phyloP scores from a whole-genome alignment of 208 protist species.

The Trypanosoma congolense region DNA sequence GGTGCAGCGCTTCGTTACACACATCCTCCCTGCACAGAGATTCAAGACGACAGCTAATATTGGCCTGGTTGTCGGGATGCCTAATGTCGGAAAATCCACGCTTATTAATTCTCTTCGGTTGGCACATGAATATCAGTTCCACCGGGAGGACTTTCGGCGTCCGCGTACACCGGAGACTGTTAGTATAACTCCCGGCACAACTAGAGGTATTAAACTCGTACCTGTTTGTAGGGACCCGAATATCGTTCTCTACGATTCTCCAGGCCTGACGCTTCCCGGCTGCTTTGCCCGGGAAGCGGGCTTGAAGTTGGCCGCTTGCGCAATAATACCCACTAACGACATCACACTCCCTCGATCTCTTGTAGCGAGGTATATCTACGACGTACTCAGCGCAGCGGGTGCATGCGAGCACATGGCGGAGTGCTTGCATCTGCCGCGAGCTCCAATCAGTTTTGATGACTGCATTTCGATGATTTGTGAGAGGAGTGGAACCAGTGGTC shows the following conservation, averaged over 20 bases:
- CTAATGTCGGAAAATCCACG: constrained; percentile 94
- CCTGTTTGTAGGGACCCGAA: constrained; percentile 77
- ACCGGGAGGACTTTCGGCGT: constrained; percentile 78
- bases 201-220: constrained; percentile 68
- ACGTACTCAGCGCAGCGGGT: constrained; percentile 62
- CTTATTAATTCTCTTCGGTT: constrained; percentile 91
- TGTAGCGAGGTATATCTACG: constrained; percentile 82
- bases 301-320: constrained; percentile 81
- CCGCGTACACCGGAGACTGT: constrained; percentile 74
- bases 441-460: constrained; percentile 88
- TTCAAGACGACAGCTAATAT: constrained; percentile 76
- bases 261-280: constrained; percentile 83
- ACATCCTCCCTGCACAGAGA: constrained; percentile 48
- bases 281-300: constrained; percentile 82
- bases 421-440: constrained; percentile 74
- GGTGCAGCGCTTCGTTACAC: constrained; percentile 75
- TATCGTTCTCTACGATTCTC: constrained; percentile 84
- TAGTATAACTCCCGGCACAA: constrained; percentile 78
- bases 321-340: constrained; percentile 81
- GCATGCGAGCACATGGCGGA: constrained; percentile 74
- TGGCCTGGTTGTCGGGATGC: constrained; percentile 91
- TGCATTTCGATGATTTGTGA: constrained; percentile 88
- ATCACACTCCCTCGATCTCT: constrained; percentile 58
- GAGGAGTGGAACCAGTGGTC: constrained; percentile 72
- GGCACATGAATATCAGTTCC: constrained; percentile 89